Conservation (phyloP, 768 basidiomycete genomes). For the Mycena rosella region DNA sequence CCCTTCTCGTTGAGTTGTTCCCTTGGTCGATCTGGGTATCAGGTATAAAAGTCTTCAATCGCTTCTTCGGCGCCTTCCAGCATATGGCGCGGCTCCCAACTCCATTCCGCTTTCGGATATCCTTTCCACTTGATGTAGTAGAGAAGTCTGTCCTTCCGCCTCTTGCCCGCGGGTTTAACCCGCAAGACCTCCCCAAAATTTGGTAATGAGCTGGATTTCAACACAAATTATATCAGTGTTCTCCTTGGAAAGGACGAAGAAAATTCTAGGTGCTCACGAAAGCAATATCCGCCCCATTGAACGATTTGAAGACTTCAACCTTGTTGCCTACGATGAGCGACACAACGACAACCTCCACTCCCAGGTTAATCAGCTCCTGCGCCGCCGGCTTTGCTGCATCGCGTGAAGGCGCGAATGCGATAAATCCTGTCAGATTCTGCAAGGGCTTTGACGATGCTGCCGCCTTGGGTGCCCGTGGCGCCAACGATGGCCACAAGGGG, state of each 20-base stretch:
- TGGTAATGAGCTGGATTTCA: background rate
- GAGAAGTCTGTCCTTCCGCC: no score
- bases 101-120: no score
- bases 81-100: no score
- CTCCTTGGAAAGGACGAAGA: background rate
- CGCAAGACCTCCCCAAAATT: no score
- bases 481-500: constrained; percentile 29
- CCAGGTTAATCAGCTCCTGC: background rate
- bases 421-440: constrained; percentile 15
- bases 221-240: background rate
- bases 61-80: no score
- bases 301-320: background rate
- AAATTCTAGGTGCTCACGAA: constrained; percentile 13
- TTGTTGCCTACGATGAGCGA: background rate
- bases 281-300: constrained; percentile 4
- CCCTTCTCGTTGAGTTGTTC: no score
- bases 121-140: no score
- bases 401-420: constrained; percentile 24
- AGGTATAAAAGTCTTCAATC: no score
- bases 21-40: no score
- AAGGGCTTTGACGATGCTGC: constrained; percentile 23
- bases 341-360: constrained; percentile 11
- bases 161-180: no score
- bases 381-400: constrained; percentile 22
- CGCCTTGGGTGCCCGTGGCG: constrained; percentile 29